Evolutionary conservation across 1,284 basidiomycete genomes (phyloP), one percentile per base, ranked within the genome.

Genomic region (Moesziomyces sp.): DNA sequence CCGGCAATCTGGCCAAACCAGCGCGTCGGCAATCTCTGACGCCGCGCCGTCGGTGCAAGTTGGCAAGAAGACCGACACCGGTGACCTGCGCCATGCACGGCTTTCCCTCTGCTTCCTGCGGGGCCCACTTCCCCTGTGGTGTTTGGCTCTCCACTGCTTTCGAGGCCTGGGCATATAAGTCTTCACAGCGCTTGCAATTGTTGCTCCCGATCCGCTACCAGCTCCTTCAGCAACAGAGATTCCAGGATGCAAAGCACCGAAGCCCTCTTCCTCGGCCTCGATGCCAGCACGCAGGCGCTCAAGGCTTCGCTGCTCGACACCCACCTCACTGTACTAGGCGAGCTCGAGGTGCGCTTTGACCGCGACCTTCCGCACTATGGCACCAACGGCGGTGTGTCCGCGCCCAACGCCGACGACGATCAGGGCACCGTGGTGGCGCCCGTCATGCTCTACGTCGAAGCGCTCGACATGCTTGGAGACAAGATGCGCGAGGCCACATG

Each of bases 231-330:
- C 46, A 8, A 72, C 30, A 11, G 10, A 33, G 13, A 10, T 33
- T 13, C 11, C 30, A 33, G 1, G 11, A 33, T 65, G 63, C n/a
- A 52, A 16, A 56, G 44, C 47, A 26, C 44, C 3, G 30, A 43
- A 16, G 60, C 81, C 1, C 88, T 91, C 58, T 94, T 93, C 83
- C 90, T 95, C 26, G 93, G 93, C 14, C 87, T 95, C 59, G 93
- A 96, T 84, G 88, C 93, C 48, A 93, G 92, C 8, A 95, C 93
- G 0, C 93, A 97, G 82, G 91, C 92, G 56, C 88, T 94, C 76
- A 95, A 94, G 84, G 86, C 86, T 0, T 85, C 85, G 1, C 65
- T 94, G 46, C 88, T 92, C 68, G 85, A 88, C 23, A 86, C 88
- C 44, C 86, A 89, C 54, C 88, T 89, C 44, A 84, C 86, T 21